Base-by-base conservation (phyloP, 306 rosid species). In the Medicago arabica region DNA sequence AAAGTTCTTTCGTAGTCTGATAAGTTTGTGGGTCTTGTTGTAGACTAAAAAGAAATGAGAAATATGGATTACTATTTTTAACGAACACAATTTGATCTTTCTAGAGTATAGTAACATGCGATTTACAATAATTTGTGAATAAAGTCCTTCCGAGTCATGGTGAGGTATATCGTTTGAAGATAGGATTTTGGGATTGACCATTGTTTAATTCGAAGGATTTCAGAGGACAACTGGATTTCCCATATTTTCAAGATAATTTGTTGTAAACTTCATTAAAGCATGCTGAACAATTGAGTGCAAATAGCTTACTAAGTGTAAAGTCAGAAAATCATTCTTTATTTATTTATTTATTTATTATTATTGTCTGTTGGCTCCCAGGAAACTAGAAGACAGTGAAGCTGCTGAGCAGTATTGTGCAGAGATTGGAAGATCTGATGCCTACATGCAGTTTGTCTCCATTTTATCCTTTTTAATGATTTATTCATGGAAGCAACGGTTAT, bases 391-490 rank as follows among this genome's bases (percentile, higher is more conserved):
- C 88, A 87, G 97, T 77, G 99, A 95, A 84, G 97, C 99, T 80
- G 97, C 99, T 72, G 99, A 95, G 85, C 91, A 92, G 84, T 95
- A 95, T 85, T 95, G 99, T 90, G 97, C 97, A 54, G 99, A 92
- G 73, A 92, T 95, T 85, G 99, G 99, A 73, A 89, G 99, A 88
- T 85, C 93, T 40, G 99, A 95, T 86, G 97, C 97, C 77, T 92
- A 92, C 76, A 90, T 92, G 96, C 97, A 92, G 99, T 95, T 78
- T 71, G 92, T 89, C 84, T 73, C 79, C 74, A 57, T 67, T 80
- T 68, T 75, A 43, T 66, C 76, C 67, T 50, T 80, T n/a, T 71
- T 21, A 39, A 49, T 21, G 55, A 39, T 64, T 59, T 74, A 61
- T 60, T 51, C 44, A 41, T 60, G 36, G 47, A 15, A 39, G 49